Conservation (phyloP, 2,329 filamentous ascomycete species). For the Colletotrichum zoysiae region DNA sequence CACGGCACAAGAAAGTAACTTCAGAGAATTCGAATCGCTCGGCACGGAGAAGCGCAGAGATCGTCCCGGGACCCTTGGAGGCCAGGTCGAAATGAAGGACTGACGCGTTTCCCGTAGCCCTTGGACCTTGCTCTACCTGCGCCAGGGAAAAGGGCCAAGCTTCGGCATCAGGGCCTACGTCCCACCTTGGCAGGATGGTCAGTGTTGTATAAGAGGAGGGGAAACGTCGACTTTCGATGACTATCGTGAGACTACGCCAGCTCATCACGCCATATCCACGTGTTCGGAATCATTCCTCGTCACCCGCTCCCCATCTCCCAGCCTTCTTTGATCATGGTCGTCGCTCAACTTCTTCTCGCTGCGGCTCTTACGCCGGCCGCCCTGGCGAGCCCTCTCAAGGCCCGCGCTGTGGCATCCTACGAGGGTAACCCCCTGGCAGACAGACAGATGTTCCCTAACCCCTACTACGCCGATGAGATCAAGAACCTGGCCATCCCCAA, state of each 20-base stretch:
- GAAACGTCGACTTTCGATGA: background rate
- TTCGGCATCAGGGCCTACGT: constrained; percentile 18
- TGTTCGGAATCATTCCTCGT: constrained; percentile 8
- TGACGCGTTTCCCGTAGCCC: constrained; percentile 7
- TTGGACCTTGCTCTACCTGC: constrained; percentile 3
- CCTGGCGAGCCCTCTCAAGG: constrained; percentile 34
- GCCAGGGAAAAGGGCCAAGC: background rate
- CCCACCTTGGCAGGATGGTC: constrained; percentile 23
- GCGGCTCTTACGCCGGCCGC: constrained; percentile 35
- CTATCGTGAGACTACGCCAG: background rate
- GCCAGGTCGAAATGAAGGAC: constrained; percentile 23
- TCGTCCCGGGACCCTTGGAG: constrained; percentile 27
- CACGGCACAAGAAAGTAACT: constrained; percentile 30
- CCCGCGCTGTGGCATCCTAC: constrained; percentile 40
- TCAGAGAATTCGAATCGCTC: constrained; percentile 7
- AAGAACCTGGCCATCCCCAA: constrained; percentile 65
- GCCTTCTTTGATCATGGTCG: background rate
- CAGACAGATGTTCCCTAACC: constrained; percentile 53
- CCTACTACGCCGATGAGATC: constrained; percentile 53
- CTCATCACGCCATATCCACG: constrained; percentile 8
- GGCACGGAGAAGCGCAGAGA: constrained; percentile 20
- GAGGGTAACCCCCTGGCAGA: constrained; percentile 54
- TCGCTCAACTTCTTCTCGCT: constrained; percentile 32
- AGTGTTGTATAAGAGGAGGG: constrained; percentile 30
- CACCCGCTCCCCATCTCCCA: background rate